phyloP scores from a whole-genome alignment of 2,329 filamentous ascomycete genomes.

The Xylaria sp. region DNA sequence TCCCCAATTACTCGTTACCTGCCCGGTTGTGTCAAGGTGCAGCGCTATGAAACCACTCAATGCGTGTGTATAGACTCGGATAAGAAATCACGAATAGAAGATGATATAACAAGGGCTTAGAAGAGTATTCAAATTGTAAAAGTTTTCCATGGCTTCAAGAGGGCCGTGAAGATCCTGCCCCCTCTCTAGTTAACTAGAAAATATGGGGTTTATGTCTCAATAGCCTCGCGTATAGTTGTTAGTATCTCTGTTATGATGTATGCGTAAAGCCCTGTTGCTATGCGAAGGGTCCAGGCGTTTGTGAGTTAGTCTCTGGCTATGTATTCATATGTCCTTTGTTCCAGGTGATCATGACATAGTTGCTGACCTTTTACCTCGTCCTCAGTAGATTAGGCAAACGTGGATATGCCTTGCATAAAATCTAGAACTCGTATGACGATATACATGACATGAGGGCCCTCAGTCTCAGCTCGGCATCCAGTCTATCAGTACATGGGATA shows the following conservation, averaged over 20 bases:
- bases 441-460: background rate
- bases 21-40: background rate
- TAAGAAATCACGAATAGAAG: background rate
- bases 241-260: too few species aligned
- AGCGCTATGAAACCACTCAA: background rate
- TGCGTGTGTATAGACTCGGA: background rate
- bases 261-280: too few species aligned
- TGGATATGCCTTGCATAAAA: background rate
- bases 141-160: background rate
- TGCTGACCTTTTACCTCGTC: too few species aligned
- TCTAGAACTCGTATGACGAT: background rate
- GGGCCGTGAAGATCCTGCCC: background rate
- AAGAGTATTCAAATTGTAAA: background rate
- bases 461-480: background rate
- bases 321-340: too few species aligned
- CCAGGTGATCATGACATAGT: too few species aligned
- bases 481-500: background rate
- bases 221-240: background rate
- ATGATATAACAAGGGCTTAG: background rate
- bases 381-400: too few species aligned
- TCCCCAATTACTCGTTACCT: background rate
- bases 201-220: background rate
- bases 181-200: background rate
- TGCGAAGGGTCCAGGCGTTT: too few species aligned
- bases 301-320: too few species aligned